A percentile compares a stretch with the other conserved stretches of the same genome.
These are phyloP conservation scores for Taphrina pruni DNA, from an alignment of 1,139 yeast species.

Conservation along the genomic window DNA sequence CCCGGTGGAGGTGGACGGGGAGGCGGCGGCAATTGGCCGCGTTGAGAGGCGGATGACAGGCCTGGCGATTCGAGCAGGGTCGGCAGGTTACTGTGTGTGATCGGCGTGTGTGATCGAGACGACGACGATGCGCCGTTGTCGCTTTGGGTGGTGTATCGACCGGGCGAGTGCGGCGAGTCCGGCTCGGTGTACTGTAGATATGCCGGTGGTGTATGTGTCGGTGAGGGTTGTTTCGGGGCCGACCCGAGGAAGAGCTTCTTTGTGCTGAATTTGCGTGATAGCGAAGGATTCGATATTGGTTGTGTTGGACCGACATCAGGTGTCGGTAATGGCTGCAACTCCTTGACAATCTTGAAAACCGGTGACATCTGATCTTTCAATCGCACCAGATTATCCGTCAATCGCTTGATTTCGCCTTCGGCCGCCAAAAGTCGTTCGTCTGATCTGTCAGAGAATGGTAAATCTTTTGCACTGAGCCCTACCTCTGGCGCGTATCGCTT, in stretches of 20 bases:
- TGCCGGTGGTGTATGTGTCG: slow-evolving; percentile 34
- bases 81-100: slow-evolving; percentile 21
- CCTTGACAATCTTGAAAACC: slow-evolving; percentile 54
- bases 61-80: slow-evolving; percentile 10
- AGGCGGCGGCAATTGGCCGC: slow-evolving; percentile 28
- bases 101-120: slow-evolving; percentile 20
- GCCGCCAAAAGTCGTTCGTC: slow-evolving; percentile 52
- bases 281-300: slow-evolving; percentile 16
- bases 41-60: slow-evolving; percentile 13
- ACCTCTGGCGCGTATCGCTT: slow-evolving; percentile 46
- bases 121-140: background rate
- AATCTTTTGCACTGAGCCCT: background rate
- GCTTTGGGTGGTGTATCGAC: slow-evolving; percentile 1
- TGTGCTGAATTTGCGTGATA: slow-evolving; percentile 37
- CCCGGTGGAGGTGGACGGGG: slow-evolving; percentile 41
- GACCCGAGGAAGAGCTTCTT: slow-evolving; percentile 39
- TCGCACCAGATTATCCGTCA: slow-evolving; percentile 51
- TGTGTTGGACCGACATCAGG: slow-evolving; percentile 49
- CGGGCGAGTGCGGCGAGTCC: slow-evolving; percentile 33
- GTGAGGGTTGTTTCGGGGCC: slow-evolving; percentile 33
- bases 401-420: slow-evolving; percentile 52
- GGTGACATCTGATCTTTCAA: slow-evolving; percentile 56
- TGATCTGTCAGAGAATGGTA: slow-evolving; percentile 44
- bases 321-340: slow-evolving; percentile 55
- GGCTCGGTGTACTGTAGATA: slow-evolving; percentile 30